Base-by-base conservation (phyloP, 495 filamentous ascomycete genomes). In the Xylaria castorea region DNA sequence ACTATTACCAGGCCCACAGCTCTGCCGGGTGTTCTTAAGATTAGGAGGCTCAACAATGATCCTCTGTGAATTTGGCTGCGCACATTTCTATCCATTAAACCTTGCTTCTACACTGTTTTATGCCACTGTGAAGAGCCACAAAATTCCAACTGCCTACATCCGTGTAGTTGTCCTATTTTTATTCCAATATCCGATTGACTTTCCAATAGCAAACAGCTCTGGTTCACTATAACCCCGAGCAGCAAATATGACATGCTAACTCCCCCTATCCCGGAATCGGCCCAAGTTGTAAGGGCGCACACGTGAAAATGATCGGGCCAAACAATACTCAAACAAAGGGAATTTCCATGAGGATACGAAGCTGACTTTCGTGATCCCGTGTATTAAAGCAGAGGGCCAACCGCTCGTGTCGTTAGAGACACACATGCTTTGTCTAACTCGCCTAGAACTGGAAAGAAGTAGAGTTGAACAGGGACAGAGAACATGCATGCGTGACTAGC, bases 81-180 rank as follows among this genome's bases (percentile, higher is more conserved):
- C 42, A 68, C 66, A 36, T 30, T 42, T 44, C 5, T 57, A 53
- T 51, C 66, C n/a, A 68, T 68, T 57, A 68, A 68, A 5, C 36
- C 22, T 7, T 55, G 25, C 4, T 57, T 55, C 34, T n/a, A 50
- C n/a, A 20, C 34, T 8, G 4, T 25, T 12, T 22, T n/a, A 30
- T 25, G n/a, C 1, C 14, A 14, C 30, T 20, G 66, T 11, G n/a
- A 30, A 68, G 50, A 68, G 36, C 46, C 27, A 38, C 34, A 27
- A 57, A 22, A 20, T 8, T 40, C 36, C n/a, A 68, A 44, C n/a
- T 40, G 22, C 50, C 44, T 9, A 57, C 48, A 51, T 30, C 32
- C 16, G 32, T 50, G 36, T 16, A 44, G 14, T 20, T 57, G 22
- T 12, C 50, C 22, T 61, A n/a, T 42, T 25, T 57, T 42, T 18